phyloP scores from a whole-genome alignment of 352 stramenopile species.

The Blastocystis sp. region DNA sequence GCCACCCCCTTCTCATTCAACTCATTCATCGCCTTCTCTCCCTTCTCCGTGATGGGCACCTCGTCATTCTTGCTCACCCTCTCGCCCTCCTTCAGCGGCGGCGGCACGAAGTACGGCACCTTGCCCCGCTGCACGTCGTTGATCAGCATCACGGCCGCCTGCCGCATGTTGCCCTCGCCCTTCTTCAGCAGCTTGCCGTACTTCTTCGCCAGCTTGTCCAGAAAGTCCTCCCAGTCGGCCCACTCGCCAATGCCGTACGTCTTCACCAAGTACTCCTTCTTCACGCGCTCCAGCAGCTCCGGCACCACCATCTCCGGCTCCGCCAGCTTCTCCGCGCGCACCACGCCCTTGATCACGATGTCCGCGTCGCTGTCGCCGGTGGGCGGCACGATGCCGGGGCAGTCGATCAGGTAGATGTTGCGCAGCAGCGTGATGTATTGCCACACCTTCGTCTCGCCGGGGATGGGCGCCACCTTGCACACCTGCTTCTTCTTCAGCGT shows the following conservation, averaged over 20 bases:
- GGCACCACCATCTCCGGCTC: slow-evolving; percentile 91
- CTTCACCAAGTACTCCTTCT: slow-evolving; percentile 91
- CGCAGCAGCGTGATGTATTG: slow-evolving; percentile 99
- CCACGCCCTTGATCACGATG: slow-evolving; percentile 89
- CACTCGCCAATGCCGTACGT: slow-evolving; percentile 90
- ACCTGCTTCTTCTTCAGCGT: slow-evolving; percentile 85
- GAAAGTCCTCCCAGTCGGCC: slow-evolving; percentile 86
- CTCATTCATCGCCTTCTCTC: neutral
- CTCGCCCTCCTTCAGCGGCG: slow-evolving; percentile 86
- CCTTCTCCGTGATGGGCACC: slow-evolving; percentile 74
- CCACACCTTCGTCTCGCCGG: slow-evolving; percentile 98
- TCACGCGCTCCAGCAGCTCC: slow-evolving; percentile 87
- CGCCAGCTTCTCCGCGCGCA: slow-evolving; percentile 91
- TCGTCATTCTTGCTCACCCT: slow-evolving; percentile 73
- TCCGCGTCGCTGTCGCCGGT: slow-evolving; percentile 78
- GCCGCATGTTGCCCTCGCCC: slow-evolving; percentile 91
- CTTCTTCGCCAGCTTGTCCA: slow-evolving; percentile 84
- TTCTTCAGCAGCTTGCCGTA: slow-evolving; percentile 88
- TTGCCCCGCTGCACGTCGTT: slow-evolving; percentile 96
- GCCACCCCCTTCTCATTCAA: neutral
- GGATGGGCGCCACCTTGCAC: slow-evolving; percentile 85
- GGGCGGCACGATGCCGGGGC: slow-evolving; percentile 95
- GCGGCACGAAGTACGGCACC: slow-evolving; percentile 93
- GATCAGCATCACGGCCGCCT: slow-evolving; percentile 92
- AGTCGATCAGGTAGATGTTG: slow-evolving; percentile 98